A percentile compares a stretch with the other conserved stretches of the same genome.
phyloP scores from a whole-genome alignment of 176 grass and related monocot genomes.

The Elymus sibiricus region DNA sequence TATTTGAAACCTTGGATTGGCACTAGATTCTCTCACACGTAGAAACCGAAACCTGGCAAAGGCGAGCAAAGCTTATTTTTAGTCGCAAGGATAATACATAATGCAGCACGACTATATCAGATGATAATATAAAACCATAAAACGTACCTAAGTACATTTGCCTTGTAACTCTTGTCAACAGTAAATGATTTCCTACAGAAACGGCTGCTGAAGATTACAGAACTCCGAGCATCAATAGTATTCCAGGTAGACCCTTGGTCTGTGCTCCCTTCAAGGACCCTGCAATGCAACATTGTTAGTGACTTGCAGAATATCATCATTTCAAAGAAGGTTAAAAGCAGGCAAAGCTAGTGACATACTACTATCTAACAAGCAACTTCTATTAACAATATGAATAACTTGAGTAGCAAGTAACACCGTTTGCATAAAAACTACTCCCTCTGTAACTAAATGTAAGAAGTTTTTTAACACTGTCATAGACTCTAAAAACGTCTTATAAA shows the following conservation, averaged over 20 bases:
- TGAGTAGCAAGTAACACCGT: not conserved
- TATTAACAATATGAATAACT: not conserved
- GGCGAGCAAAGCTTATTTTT: slow-evolving; percentile 2
- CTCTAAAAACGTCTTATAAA: too few species aligned
- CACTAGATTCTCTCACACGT: slow-evolving; percentile 53
- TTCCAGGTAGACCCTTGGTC: slow-evolving; percentile 72
- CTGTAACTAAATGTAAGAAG: too few species aligned
- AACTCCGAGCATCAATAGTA: slow-evolving; percentile 54
- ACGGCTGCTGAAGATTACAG: slow-evolving; percentile 59
- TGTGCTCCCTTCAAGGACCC: slow-evolving; percentile 79
- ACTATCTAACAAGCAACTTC: not conserved
- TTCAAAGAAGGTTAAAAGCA: not conserved
- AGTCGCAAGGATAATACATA: not conserved
- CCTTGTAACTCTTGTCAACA: slow-evolving; percentile 35
- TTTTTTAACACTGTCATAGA: too few species aligned
- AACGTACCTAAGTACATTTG: slow-evolving; percentile 70
- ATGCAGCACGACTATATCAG: not conserved
- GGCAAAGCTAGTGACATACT: not conserved
- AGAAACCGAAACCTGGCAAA: slow-evolving; percentile 72
- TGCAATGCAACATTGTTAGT: slow-evolving; percentile 18
- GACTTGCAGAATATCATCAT: not conserved
- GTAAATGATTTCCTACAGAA: slow-evolving; percentile 72
- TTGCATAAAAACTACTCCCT: not conserved
- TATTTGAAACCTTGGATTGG: slow-evolving; percentile 93
- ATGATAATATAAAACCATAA: slow-evolving; percentile 5